phyloP scores from a whole-genome alignment of 805 yeast genomes.

The Candida nitratophila region DNA sequence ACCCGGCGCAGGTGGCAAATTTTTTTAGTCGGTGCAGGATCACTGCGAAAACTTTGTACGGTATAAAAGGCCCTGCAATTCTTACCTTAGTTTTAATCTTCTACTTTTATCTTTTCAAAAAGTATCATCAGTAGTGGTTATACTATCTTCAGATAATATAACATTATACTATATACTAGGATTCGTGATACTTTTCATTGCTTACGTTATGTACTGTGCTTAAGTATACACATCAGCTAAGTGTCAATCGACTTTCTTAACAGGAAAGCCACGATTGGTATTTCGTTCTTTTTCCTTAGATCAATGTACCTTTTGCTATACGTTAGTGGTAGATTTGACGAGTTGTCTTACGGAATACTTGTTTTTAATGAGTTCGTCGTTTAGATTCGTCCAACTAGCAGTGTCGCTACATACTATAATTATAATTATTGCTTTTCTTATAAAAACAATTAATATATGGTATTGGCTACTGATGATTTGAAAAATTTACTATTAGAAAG shows the following conservation, averaged over 20 bases:
- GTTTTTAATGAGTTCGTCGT: constrained; percentile 16
- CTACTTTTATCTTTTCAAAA: constrained; percentile 28
- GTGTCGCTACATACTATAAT: constrained; percentile 41
- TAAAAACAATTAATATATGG: constrained; percentile 1
- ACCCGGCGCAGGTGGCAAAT: too few relatives aligned
- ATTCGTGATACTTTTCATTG: constrained; percentile 35
- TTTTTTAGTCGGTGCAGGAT: too few relatives aligned
- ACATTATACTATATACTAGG: constrained; percentile 39
- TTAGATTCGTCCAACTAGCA: constrained; percentile 34
- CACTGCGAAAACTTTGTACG: too few relatives aligned
- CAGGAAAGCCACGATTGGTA: constrained; percentile 65
- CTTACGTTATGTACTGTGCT: constrained; percentile 30
- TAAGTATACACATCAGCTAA: constrained; percentile 47
- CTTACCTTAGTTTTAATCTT: neutral
- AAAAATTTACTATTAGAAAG: too few relatives aligned
- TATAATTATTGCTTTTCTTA: too few relatives aligned
- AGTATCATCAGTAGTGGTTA: constrained; percentile 74
- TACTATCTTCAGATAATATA: constrained; percentile 64
- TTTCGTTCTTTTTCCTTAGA: constrained; percentile 78
- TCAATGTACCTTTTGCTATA: constrained; percentile 19
- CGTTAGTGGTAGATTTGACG: constrained; percentile 29
- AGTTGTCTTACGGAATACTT: constrained; percentile 12
- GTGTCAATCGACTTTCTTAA: constrained; percentile 64
- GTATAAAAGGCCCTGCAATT: neutral
- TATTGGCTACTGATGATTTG: neutral